Evolutionary conservation across 2,329 filamentous ascomycete species (phyloP).

Genomic region (Fusarium sororula): DNA sequence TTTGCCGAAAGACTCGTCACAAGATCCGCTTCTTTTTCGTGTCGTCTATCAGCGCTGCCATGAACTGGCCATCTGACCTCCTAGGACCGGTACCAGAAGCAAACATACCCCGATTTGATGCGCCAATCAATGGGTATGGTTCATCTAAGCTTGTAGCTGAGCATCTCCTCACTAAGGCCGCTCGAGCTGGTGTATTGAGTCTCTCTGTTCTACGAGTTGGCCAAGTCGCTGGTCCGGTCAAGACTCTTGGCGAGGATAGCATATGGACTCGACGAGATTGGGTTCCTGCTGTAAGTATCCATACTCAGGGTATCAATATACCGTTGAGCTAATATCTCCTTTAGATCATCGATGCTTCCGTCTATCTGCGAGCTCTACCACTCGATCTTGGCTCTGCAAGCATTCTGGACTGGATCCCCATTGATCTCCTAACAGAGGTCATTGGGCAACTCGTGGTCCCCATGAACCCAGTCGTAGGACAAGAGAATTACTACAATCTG

Average conservation of each 20-base stretch:
- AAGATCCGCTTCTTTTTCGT: neutral
- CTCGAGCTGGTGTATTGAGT: neutral
- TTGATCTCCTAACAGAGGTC: neutral
- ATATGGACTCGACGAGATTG: neutral
- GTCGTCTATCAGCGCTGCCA: neutral
- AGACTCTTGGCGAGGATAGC: neutral
- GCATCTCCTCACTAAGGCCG: neutral
- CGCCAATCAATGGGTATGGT: neutral
- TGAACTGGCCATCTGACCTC: neutral
- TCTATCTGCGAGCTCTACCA: neutral
- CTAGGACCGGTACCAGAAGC: neutral
- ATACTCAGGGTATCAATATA: too few species aligned
- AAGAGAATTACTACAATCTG: neutral
- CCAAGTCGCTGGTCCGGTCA: neutral
- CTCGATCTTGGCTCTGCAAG: neutral
- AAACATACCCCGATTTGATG: neutral
- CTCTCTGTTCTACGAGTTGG: neutral
- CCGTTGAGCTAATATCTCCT: rapidly evolving
- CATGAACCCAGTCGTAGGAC: neutral
- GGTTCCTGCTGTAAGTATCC: neutral
- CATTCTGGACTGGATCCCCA: neutral
- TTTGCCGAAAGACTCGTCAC: neutral
- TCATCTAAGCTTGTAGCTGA: neutral
- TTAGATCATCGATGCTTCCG: neutral
- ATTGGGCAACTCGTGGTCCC: neutral